A percentile compares a stretch with the other conserved stretches of the same genome.
These are phyloP conservation scores for Bothriochloa decipiens DNA, from an alignment of 176 grass and related monocot species.

Conservation along the genomic window DNA sequence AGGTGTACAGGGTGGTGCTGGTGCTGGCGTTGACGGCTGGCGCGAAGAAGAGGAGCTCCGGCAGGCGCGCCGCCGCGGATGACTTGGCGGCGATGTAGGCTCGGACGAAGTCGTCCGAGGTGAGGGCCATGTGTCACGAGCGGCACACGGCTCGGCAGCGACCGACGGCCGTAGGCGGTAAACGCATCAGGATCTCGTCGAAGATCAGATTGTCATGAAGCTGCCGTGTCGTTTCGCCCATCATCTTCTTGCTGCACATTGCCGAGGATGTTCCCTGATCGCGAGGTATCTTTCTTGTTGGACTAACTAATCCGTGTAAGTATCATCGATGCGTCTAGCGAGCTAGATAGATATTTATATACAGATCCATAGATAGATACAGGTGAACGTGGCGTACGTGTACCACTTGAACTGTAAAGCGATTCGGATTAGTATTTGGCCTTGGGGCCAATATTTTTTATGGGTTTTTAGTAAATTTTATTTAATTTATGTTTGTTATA, in stretches of 20 bases:
- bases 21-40: background rate
- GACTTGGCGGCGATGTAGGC: background rate
- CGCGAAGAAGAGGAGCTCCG: constrained; percentile 2
- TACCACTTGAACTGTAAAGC: no score
- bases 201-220: background rate
- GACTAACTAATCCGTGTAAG: no score
- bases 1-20: background rate
- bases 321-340: no score
- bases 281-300: no score
- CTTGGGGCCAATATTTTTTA: no score
- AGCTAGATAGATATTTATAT: no score
- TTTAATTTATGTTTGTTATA: no score
- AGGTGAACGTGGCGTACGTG: no score
- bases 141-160: background rate
- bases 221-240: background rate
- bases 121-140: background rate
- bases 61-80: background rate
- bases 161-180: background rate
- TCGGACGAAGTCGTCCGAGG: background rate
- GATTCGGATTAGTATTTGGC: no score
- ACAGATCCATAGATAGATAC: no score
- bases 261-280: no score
- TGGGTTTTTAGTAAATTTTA: no score
- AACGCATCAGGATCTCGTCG: background rate
- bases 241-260: background rate